Evolutionary conservation across 306 rosid species (phyloP).

Genomic region (Quercus bicolor): DNA sequence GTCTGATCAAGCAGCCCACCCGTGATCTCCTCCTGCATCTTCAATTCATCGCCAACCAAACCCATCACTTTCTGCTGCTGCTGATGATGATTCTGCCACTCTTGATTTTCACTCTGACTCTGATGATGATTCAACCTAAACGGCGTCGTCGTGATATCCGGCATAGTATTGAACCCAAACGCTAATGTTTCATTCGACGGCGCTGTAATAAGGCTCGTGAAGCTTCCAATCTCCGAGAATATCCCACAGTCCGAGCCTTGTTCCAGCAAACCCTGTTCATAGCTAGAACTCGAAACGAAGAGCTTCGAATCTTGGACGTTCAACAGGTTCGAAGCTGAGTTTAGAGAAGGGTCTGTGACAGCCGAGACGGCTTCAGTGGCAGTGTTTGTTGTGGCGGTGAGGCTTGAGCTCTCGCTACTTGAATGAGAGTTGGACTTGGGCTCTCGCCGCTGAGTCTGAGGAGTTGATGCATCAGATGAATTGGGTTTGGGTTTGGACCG

Average conservation of each 20-base stretch:
- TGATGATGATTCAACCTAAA: constrained; percentile 29
- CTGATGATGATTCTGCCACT: neutral
- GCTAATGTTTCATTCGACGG: constrained; percentile 42
- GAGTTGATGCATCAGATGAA: constrained; percentile 11
- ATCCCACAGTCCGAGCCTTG: constrained; percentile 49
- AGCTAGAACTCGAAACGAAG: constrained; percentile 20
- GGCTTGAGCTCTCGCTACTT: constrained; percentile 89
- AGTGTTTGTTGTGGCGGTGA: constrained; percentile 45
- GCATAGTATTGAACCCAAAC: constrained; percentile 42
- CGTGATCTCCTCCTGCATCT: constrained; percentile 54
- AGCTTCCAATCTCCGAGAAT: constrained; percentile 75
- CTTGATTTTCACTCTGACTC: constrained; percentile 10
- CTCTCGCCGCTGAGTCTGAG: constrained; percentile 5
- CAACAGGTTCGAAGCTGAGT: constrained; percentile 28
- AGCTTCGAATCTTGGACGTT: constrained; percentile 38
- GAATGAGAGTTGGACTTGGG: constrained; percentile 58
- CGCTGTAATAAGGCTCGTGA: constrained; percentile 62
- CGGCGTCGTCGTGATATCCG: constrained; percentile 49
- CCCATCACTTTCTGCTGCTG: constrained; percentile 33
- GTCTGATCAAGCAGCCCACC: constrained; percentile 45
- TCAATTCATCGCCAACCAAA: constrained; percentile 28
- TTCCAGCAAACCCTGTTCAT: constrained; percentile 28
- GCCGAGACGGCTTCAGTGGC: constrained; percentile 48
- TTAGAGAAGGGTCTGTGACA: constrained; percentile 26
- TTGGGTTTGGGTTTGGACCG: constrained; percentile 53